These are phyloP conservation scores for Nemania sp. DNA, from an alignment of 2,329 filamentous ascomycete genomes.

Conservation along the genomic window DNA sequence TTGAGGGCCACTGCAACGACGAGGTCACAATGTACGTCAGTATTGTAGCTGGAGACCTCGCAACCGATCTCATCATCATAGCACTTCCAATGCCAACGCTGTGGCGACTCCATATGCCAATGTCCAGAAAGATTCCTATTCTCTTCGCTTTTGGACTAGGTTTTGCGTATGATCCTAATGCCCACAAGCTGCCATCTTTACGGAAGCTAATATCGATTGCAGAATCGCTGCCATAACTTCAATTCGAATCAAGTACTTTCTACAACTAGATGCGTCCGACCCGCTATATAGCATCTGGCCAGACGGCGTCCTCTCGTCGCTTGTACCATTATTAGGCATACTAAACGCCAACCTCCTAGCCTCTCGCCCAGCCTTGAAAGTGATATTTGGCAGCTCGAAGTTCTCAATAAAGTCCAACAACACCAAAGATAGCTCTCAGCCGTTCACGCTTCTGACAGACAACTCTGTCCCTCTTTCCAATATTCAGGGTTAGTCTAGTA, in stretches of 20 bases:
- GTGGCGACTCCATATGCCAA: constrained; percentile 35
- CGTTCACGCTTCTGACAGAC: neutral
- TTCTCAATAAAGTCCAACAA: neutral
- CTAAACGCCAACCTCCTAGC: constrained; percentile 45
- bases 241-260: constrained; percentile 37
- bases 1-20: constrained; percentile 32
- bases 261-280: constrained; percentile 37
- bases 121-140: constrained; percentile 33
- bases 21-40: constrained; percentile 20
- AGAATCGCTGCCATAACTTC: constrained; percentile 37
- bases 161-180: constrained; percentile 40
- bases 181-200: neutral
- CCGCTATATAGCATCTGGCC: constrained; percentile 35
- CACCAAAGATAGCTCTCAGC: neutral
- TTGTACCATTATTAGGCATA: constrained; percentile 45
- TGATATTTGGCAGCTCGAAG: neutral
- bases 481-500: neutral
- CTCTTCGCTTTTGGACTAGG: constrained; percentile 41
- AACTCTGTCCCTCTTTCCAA: neutral
- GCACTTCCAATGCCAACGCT: constrained; percentile 39
- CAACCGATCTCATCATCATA: constrained; percentile 31
- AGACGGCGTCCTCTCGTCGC: constrained; percentile 33
- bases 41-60: constrained; percentile 18
- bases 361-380: constrained; percentile 33
- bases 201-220: neutral